Base-by-base conservation (phyloP, 331 rosid species). In the Cydonia oblonga region DNA sequence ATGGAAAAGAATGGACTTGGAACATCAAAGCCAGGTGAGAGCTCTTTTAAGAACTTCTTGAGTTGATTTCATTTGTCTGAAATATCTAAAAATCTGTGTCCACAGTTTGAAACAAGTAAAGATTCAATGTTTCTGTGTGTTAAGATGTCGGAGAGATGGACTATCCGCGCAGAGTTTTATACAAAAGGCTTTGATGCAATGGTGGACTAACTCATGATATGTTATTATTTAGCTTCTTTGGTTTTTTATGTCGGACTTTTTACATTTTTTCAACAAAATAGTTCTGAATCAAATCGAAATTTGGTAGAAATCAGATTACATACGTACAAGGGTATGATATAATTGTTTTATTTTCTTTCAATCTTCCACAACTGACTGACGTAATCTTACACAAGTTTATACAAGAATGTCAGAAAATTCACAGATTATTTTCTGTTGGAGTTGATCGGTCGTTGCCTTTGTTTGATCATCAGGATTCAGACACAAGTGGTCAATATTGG, bases 1-100 rank as follows among this genome's bases (percentile, higher is more conserved):
- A 79, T 22, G 79, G 87, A 83, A 62, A 83, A 87, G 59, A 90
- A 87, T 51, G 87, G 85, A 13, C 49, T 60, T 7, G 49, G 82
- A 71, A 24, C 78, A 68, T 29, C 78, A 65, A 32, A 26, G 0
- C 7, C 57, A 68, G 87, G 92, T 87, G 74, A 79, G 73, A 75
- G 68, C 59, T 51, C 26, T 73, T 30, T 53, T 75, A 15, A 57
- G 16, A 42, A 32, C 13, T 35, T 22, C 10, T 14, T 20, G 32
- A 22, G 32, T 70, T 29, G 22, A 18, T 4, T 30, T 63, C 44
- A 69, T 20, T 13, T 52, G 23, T 5, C 22, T 30, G 51, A 53
- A n/a, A 30, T 69, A 56, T 69, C 30, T 22, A 20, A 9, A 11
- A 3, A 32, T 30, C 60, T 44, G 9, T 11, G 14, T 69, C 44